Evolutionary conservation across 345 rosid species (phyloP).

Genomic region (Hibiscus trionum): DNA sequence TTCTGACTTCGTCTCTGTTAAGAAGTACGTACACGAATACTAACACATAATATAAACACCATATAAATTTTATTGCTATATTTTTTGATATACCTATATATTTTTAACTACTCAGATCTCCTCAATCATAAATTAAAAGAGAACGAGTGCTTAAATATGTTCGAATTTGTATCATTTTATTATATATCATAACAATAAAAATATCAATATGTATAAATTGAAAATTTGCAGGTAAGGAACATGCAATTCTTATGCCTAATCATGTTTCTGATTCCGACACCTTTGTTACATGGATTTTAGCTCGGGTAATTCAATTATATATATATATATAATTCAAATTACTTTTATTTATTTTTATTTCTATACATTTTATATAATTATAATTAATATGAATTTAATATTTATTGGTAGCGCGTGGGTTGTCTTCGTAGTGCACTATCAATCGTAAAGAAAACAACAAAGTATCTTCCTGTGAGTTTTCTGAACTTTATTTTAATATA

Average conservation of each 20-base stretch:
- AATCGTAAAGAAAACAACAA: background rate
- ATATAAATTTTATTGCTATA: too few species aligned
- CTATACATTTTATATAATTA: background rate
- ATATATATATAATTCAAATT: background rate
- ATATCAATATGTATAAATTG: too few species aligned
- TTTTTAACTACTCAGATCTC: too few species aligned
- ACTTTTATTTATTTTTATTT: background rate
- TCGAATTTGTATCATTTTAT: too few species aligned
- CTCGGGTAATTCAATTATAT: background rate
- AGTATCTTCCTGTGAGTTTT: conserved; percentile 3
- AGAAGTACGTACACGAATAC: too few species aligned
- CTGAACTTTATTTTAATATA: background rate
- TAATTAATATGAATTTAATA: background rate
- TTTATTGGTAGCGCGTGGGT: background rate
- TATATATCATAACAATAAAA: too few species aligned
- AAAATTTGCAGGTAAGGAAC: conserved; percentile 1
- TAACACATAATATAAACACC: too few species aligned
- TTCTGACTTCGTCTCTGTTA: too few species aligned
- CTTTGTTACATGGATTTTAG: background rate
- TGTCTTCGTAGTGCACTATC: conserved; percentile 2
- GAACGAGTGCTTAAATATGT: too few species aligned
- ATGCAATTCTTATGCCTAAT: conserved; percentile 6
- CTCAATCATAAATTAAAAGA: too few species aligned
- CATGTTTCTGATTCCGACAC: conserved; percentile 2
- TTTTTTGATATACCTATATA: too few species aligned